These are phyloP conservation scores for Closterium sp. DNA, from an alignment of 139 green algal species.

Conservation along the genomic window DNA sequence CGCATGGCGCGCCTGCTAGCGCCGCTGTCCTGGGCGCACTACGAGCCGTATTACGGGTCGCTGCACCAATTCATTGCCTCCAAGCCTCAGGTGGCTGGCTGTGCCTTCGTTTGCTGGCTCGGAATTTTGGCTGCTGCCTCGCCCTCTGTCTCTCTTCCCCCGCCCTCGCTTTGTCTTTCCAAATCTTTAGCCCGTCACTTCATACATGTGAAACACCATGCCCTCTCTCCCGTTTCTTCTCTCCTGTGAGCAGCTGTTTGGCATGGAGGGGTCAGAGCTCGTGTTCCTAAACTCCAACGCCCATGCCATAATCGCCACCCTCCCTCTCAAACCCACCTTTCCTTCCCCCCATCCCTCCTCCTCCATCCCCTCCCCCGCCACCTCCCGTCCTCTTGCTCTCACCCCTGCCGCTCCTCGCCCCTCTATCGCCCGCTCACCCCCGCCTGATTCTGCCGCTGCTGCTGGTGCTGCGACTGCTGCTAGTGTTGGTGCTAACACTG, in stretches of 20 bases:
- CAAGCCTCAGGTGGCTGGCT: conserved; percentile 9
- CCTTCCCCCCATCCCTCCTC: neutral
- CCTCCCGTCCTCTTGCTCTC: neutral
- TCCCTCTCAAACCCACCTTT: neutral
- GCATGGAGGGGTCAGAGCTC: neutral
- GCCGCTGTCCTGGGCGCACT: conserved; percentile 1
- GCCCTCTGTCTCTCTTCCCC: neutral
- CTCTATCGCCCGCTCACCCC: neutral
- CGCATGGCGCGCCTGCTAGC: conserved; percentile 5
- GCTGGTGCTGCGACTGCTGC: too few species aligned
- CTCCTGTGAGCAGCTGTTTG: neutral
- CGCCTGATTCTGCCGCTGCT: neutral
- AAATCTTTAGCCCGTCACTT: too few species aligned
- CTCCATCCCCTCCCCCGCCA: neutral
- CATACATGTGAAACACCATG: too few species aligned
- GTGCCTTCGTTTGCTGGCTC: too few species aligned
- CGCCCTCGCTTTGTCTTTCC: neutral
- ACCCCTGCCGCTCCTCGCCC: neutral
- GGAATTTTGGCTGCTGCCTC: neutral
- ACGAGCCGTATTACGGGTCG: neutral
- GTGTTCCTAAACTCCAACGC: neutral
- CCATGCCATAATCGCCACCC: neutral
- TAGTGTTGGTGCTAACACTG: neutral
- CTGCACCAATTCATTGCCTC: conserved; percentile 19
- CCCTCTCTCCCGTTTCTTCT: too few species aligned